Base-by-base conservation (phyloP, 371 early-diverging fungal genomes). In the Rhizopus delemar region DNA sequence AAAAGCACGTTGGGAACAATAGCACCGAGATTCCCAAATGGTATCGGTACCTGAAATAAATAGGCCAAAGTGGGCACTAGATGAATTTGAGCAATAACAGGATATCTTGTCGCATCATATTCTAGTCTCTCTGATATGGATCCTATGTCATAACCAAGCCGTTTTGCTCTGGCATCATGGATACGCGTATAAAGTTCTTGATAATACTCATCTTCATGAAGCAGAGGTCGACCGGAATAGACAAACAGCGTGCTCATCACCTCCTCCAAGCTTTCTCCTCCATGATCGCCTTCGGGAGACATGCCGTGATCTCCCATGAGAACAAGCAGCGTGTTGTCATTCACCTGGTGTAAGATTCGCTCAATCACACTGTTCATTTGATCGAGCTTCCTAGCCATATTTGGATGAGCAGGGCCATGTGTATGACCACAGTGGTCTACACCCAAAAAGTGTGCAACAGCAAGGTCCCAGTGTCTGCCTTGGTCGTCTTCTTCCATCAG, bases 231-330 rank as follows among this genome's bases (percentile, higher is more conserved):
- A 56, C 68, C 62, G 50, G 87, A 82, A 73, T 95, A 92, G 7
- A 95, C 50, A 66, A 95, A 92, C 54, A 97, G 63, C 3, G 83
- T 93, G 4, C 96, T 91, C 66, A 89, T 87, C 32, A 95, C 71
- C 62, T 99, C 99, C 41, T 89, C 81, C 41, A 85, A 83, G 56
- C 93, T 92, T 60, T 96, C 95, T 9, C 99, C 98, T 9, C 99
- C 99, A 64, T 99, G 99, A 66, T 98, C 97, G 3, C 99, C 99
- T 65, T 95, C 92, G n/a, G 82, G 69, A 38, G 95, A 95, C 94
- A 99, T 98, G 13, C 99, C 99, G 68, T 99, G 99, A 73, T 99
- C 99, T 22, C 99, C 99, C 76, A 97, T 86, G n/a, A 99, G 89
- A 11, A 95, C 80, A 9, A 99, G 77, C 7, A 96, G 65, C 0